Percentiles rank a stretch among this genome's conserved stretches.
These are phyloP conservation scores for Setaria viridis DNA, from an alignment of 202 grass and related monocot genomes.

Conservation along the genomic window DNA sequence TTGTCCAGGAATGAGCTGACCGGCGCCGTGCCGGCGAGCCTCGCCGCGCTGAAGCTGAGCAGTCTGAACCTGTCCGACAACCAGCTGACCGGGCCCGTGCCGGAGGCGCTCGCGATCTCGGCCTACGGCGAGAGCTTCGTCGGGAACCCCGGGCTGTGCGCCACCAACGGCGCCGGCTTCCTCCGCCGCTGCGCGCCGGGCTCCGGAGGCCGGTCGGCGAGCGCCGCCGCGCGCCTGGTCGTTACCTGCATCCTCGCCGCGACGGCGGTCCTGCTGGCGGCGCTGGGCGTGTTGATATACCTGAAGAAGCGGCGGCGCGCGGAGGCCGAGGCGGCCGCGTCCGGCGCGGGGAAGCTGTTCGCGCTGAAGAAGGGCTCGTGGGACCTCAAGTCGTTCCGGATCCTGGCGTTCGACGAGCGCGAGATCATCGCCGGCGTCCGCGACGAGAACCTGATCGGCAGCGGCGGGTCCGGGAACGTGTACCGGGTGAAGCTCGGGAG, in stretches of 20 bases:
- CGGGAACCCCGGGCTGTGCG: constrained; percentile 77
- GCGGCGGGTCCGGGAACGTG: constrained; percentile 85
- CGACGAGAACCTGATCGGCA: constrained; percentile 84
- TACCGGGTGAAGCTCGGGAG: constrained; percentile 76
- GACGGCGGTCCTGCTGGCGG: constrained; percentile 55
- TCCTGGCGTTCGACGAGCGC: constrained; percentile 72
- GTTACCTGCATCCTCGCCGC: constrained; percentile 63
- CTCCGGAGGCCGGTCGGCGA: neutral
- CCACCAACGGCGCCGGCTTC: constrained; percentile 41
- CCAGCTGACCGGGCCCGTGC: constrained; percentile 58
- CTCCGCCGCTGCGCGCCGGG: constrained; percentile 53
- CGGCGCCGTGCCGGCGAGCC: constrained; percentile 64
- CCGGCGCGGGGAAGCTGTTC: constrained; percentile 34
- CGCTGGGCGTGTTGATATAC: constrained; percentile 51
- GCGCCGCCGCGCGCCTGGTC: constrained; percentile 38
- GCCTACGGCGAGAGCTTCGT: constrained; percentile 68
- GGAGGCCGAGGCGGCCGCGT: neutral
- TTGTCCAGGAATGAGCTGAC: constrained; percentile 59
- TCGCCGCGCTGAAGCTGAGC: constrained; percentile 70
- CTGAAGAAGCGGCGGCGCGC: constrained; percentile 45
- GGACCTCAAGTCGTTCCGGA: constrained; percentile 81
- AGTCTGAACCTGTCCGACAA: constrained; percentile 67
- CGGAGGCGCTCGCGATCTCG: constrained; percentile 56
- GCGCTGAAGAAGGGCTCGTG: constrained; percentile 61
- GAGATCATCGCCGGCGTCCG: constrained; percentile 75